Conservation (phyloP, 208 protist genomes). For the Crithidia brevicula region DNA sequence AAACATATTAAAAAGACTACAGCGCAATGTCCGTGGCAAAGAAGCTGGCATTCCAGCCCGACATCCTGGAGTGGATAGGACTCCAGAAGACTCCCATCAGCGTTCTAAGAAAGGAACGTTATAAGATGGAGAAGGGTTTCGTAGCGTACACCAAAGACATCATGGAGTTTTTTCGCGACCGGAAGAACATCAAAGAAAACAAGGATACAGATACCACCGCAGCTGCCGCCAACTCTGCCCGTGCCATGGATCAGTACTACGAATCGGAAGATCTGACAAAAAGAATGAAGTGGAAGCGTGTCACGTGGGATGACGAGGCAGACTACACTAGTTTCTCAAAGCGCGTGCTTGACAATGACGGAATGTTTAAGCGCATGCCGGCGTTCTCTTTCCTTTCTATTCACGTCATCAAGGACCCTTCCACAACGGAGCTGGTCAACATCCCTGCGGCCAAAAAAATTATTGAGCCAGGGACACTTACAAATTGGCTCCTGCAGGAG, state of each 20-base stretch:
- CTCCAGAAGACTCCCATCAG: conserved; percentile 43
- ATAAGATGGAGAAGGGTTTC: conserved; percentile 84
- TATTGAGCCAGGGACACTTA: conserved; percentile 69
- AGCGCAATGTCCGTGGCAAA: conserved; percentile 35
- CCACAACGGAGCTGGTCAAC: conserved; percentile 43
- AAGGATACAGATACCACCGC: conserved; percentile 10
- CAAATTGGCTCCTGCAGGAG: conserved; percentile 81
- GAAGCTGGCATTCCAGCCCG: conserved; percentile 60
- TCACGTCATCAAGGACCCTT: conserved; percentile 82
- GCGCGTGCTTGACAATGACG: conserved; percentile 84
- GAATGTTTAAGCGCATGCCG: conserved; percentile 74
- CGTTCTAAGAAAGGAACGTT: conserved; percentile 51
- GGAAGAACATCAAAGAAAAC: conserved; percentile 4
- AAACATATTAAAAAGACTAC: conserved; percentile 14
- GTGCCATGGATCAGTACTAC: conserved; percentile 84
- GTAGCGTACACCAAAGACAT: conserved; percentile 67
- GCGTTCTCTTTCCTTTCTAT: conserved; percentile 93
- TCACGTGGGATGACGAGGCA: conserved; percentile 91
- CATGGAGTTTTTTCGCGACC: conserved; percentile 38
- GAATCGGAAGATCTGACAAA: conserved; percentile 91
- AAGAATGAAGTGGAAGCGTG: conserved; percentile 92
- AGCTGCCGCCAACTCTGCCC: conserved; percentile 15
- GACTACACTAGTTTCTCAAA: conserved; percentile 89
- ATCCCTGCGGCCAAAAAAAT: conserved; percentile 46
- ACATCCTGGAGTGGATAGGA: conserved; percentile 75